Evolutionary conservation across 371 early-diverging fungal genomes (phyloP).

Genomic region (Spiromyces aspiralis): DNA sequence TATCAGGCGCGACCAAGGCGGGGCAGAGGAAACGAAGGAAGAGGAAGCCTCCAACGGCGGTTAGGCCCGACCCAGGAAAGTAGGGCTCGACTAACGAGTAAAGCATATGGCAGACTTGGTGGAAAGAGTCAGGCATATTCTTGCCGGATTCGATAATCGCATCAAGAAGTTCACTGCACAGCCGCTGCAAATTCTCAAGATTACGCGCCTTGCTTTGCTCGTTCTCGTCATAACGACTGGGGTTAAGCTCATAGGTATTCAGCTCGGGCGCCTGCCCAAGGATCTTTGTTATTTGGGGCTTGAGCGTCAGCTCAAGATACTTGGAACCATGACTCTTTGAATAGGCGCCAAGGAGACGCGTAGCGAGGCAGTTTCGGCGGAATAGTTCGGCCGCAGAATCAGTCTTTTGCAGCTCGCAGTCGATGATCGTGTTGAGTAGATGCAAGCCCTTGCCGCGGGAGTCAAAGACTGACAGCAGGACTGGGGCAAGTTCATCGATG

Average conservation of each 20-base stretch:
- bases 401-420: slow-evolving; percentile 51
- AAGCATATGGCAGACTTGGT: slow-evolving; percentile 67
- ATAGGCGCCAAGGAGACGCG: slow-evolving; percentile 63
- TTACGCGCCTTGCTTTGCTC: slow-evolving; percentile 31
- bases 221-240: slow-evolving; percentile 39
- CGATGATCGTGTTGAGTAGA: slow-evolving; percentile 62
- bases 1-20: slow-evolving; percentile 78
- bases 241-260: slow-evolving; percentile 39
- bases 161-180: slow-evolving; percentile 64
- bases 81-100: slow-evolving; percentile 54
- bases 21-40: slow-evolving; percentile 93
- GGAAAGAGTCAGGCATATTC: slow-evolving; percentile 54
- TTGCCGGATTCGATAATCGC: slow-evolving; percentile 56
- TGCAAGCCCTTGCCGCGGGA: slow-evolving; percentile 48
- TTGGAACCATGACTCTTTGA: slow-evolving; percentile 65
- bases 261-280: slow-evolving; percentile 18
- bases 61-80: slow-evolving; percentile 72
- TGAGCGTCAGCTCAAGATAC: slow-evolving; percentile 63
- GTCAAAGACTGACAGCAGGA: slow-evolving; percentile 64
- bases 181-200: slow-evolving; percentile 55
- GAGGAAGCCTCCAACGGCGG: slow-evolving; percentile 85
- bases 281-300: slow-evolving; percentile 44
- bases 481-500: slow-evolving; percentile 68
- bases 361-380: slow-evolving; percentile 81
- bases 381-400: slow-evolving; percentile 73